Conservation (phyloP, 2,329 filamentous ascomycete species). For the Mollisiaceae sp. region DNA sequence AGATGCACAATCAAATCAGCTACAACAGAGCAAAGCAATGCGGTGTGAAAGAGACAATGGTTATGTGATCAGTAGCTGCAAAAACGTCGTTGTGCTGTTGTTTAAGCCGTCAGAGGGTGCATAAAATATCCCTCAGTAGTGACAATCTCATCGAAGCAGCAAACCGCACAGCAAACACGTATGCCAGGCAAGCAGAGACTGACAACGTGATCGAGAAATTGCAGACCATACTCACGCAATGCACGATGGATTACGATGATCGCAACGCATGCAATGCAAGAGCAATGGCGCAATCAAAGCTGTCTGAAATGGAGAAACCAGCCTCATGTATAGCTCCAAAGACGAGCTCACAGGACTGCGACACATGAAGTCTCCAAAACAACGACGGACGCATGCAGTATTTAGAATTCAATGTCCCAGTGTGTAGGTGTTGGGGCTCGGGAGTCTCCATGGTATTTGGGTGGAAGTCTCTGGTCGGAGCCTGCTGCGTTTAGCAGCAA, state of each 20-base stretch:
- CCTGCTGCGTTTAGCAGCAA: neutral
- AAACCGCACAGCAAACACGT: constrained; percentile 3
- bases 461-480: neutral
- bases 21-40: neutral
- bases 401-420: neutral
- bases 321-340: neutral
- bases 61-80: neutral
- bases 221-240: constrained; percentile 1
- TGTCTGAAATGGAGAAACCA: neutral
- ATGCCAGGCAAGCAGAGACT: neutral
- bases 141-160: neutral
- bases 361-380: neutral
- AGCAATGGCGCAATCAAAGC: neutral
- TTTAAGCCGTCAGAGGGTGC: neutral
- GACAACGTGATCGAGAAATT: neutral
- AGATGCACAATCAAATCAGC: neutral
- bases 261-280: neutral
- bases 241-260: neutral
- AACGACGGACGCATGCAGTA: neutral
- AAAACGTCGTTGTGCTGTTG: neutral
- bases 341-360: neutral
- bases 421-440: neutral
- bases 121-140: neutral
- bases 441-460: neutral
- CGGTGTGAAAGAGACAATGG: neutral